These are phyloP conservation scores for Phytophthora pinifolia DNA, from an alignment of 352 stramenopile species.

Conservation along the genomic window DNA sequence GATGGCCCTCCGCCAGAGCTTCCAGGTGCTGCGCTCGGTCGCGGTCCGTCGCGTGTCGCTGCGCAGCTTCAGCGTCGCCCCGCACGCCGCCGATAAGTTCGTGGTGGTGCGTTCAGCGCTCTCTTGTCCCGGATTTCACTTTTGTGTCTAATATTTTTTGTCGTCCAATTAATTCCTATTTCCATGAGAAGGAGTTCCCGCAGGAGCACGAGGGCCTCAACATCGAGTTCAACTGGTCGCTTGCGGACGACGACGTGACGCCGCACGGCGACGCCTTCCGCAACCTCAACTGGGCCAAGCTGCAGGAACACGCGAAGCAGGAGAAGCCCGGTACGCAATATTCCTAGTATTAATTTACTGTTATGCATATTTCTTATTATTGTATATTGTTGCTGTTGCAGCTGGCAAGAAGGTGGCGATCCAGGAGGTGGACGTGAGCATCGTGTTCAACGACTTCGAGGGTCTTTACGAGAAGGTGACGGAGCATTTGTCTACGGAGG, in stretches of 20 bases:
- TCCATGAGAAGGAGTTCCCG: conserved; percentile 55
- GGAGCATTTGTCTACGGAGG: conserved; percentile 59
- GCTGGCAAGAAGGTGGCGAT: conserved; percentile 57
- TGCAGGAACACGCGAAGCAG: conserved; percentile 63
- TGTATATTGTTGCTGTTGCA: conserved; percentile 13
- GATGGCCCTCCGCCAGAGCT: conserved; percentile 67
- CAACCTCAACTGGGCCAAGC: conserved; percentile 73
- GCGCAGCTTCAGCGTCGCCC: conserved; percentile 48
- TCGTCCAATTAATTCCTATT: conserved; percentile 4
- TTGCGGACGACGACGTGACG: conserved; percentile 80
- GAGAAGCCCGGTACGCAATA: conserved; percentile 46
- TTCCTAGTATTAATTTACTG: conserved; percentile 5
- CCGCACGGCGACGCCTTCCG: conserved; percentile 75
- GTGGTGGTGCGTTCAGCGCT: conserved; percentile 54
- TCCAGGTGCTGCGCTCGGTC: conserved; percentile 50
- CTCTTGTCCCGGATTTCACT: background rate
- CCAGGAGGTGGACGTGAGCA: conserved; percentile 67
- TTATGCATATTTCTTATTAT: conserved; percentile 1
- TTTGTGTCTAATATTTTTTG: conserved; percentile 4
- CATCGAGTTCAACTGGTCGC: conserved; percentile 89
- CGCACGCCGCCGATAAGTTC: conserved; percentile 79
- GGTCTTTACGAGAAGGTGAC: conserved; percentile 69
- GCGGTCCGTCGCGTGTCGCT: conserved; percentile 35
- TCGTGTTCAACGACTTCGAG: conserved; percentile 71
- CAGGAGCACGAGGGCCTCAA: conserved; percentile 78